phyloP scores from a whole-genome alignment of 495 filamentous ascomycete species.

The Emericellopsis terricola region DNA sequence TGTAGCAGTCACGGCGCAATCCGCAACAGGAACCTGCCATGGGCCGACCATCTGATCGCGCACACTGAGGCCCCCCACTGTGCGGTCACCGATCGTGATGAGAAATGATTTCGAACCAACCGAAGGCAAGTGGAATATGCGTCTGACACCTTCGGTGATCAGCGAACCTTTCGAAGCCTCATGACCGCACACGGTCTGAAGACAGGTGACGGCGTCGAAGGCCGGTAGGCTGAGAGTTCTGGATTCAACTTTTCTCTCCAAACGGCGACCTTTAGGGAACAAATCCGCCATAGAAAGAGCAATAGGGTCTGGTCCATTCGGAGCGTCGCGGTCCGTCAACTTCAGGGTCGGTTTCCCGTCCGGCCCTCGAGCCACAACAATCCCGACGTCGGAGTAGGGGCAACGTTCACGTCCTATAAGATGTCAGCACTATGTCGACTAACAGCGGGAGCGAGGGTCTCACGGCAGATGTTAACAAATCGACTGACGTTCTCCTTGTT shows the following conservation, averaged over 20 bases:
- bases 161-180: conserved; percentile 38
- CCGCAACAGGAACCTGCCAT: conserved; percentile 90
- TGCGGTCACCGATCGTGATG: conserved; percentile 88
- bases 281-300: conserved; percentile 81
- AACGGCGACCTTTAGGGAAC: conserved; percentile 79
- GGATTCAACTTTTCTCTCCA: conserved; percentile 63
- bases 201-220: conserved; percentile 43
- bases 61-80: conserved; percentile 73
- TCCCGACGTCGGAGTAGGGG: conserved; percentile 84
- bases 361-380: conserved; percentile 44
- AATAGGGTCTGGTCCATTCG: conserved; percentile 59
- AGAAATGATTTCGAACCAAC: conserved; percentile 94
- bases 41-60: conserved; percentile 93
- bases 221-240: conserved; percentile 45
- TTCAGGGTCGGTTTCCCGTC: conserved; percentile 50
- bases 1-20: conserved; percentile 80
- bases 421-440: conserved; percentile 8
- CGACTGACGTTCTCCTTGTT: conserved; percentile 60
- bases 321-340: conserved; percentile 65
- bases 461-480: conserved; percentile 67
- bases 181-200: conserved; percentile 32
- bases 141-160: conserved; percentile 53
- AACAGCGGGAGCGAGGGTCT: no score
- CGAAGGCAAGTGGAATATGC: conserved; percentile 68
- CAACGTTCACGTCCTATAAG: conserved; percentile 69